These are phyloP conservation scores for Flaveria floridana DNA, from an alignment of 140 eudicot genomes.

Conservation along the genomic window DNA sequence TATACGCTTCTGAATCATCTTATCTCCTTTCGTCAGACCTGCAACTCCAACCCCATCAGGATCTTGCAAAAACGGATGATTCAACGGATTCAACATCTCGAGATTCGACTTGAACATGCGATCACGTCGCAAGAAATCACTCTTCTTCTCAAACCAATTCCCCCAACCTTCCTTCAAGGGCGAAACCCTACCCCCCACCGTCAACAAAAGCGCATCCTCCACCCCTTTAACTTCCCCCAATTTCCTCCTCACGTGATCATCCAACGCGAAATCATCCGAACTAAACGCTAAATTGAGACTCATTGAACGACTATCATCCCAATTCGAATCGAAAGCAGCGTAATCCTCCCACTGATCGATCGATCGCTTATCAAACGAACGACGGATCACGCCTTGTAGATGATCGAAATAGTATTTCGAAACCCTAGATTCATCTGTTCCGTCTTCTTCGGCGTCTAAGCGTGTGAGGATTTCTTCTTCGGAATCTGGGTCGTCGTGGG, in stretches of 20 bases:
- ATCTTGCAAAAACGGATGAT: constrained; percentile 79
- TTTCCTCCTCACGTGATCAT: constrained; percentile 67
- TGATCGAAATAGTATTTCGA: constrained; percentile 74
- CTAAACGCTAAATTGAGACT: constrained; percentile 51
- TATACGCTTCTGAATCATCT: constrained; percentile 49
- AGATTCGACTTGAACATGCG: constrained; percentile 83
- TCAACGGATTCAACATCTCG: constrained; percentile 74
- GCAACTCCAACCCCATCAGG: constrained; percentile 81
- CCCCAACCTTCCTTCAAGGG: constrained; percentile 91
- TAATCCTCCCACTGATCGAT: constrained; percentile 91
- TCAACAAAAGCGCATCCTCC: constrained; percentile 82
- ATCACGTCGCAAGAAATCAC: constrained; percentile 83
- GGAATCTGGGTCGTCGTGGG: constrained; percentile 35
- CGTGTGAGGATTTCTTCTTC: constrained; percentile 27
- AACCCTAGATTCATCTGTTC: constrained; percentile 39
- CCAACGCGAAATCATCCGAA: constrained; percentile 78
- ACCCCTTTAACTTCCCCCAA: constrained; percentile 47
- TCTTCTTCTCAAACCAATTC: constrained; percentile 86
- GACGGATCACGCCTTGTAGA: constrained; percentile 53
- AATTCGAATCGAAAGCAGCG: constrained; percentile 45
- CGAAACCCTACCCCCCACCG: constrained; percentile 53
- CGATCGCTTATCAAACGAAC: constrained; percentile 60
- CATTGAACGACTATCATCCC: constrained; percentile 28
- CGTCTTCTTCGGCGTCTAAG: constrained; percentile 45
- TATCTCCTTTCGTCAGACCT: constrained; percentile 74